phyloP scores from a whole-genome alignment of 1,139 yeast species.

The Pichia sorboxylosa region DNA sequence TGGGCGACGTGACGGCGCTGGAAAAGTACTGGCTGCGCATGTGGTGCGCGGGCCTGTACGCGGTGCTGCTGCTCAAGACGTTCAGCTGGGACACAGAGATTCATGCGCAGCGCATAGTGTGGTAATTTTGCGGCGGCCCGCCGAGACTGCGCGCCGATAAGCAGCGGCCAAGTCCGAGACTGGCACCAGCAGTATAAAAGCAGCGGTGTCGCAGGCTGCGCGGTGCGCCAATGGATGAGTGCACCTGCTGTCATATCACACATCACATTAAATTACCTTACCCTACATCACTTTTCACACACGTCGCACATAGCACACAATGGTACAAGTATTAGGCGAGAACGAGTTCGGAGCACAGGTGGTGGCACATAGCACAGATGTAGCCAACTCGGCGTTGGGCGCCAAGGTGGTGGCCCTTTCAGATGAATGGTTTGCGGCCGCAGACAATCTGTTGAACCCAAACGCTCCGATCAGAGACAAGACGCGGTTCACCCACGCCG shows the following conservation, averaged over 20 bases:
- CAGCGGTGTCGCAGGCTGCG: no score
- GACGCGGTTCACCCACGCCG: slow-evolving; percentile 66
- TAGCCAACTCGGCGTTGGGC: slow-evolving; percentile 76
- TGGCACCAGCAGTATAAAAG: no score
- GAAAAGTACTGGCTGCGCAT: slow-evolving; percentile 54
- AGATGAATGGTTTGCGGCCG: slow-evolving; percentile 94
- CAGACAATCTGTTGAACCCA: slow-evolving; percentile 78
- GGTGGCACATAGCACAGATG: slow-evolving; percentile 48
- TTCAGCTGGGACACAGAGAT: slow-evolving; percentile 62
- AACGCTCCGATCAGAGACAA: slow-evolving; percentile 70
- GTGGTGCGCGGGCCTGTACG: slow-evolving; percentile 42
- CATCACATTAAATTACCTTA: no score
- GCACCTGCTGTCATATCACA: no score
- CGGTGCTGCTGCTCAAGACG: slow-evolving; percentile 47
- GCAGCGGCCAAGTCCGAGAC: no score
- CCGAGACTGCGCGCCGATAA: no score
- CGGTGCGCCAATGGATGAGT: no score
- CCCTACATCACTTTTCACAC: no score
- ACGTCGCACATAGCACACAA: no score
- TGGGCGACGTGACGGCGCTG: no score
- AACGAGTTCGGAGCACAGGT: slow-evolving; percentile 28
- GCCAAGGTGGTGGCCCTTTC: slow-evolving; percentile 59
- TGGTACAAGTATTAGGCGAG: no score
- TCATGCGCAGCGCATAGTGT: slow-evolving; percentile 66
- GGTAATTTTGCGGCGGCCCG: no score